Percentiles rank a stretch among this genome's conserved stretches.
These are phyloP conservation scores for Ascocoryne sarcoides DNA, from an alignment of 2,329 filamentous ascomycete species.

Conservation along the genomic window DNA sequence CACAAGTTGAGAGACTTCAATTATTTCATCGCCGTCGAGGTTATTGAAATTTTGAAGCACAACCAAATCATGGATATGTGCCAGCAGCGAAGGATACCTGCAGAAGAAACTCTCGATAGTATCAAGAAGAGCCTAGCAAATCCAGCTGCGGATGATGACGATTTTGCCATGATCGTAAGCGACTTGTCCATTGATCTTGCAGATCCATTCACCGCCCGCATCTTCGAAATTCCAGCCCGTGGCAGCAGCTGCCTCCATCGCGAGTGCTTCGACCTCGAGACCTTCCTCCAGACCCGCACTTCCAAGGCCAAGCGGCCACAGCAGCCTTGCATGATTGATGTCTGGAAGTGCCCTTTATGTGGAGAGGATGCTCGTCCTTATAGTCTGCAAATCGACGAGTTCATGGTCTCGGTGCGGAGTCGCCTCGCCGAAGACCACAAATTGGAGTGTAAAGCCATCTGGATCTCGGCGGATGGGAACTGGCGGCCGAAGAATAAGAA, in stretches of 20 bases:
- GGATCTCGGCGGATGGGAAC: slow-evolving; percentile 52
- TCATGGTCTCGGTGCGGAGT: slow-evolving; percentile 53
- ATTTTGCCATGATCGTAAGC: slow-evolving; percentile 49
- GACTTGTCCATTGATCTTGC: slow-evolving; percentile 53
- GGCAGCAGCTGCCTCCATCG: slow-evolving; percentile 62
- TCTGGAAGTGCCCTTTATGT: slow-evolving; percentile 86
- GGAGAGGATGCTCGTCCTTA: slow-evolving; percentile 65
- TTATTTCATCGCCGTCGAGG: slow-evolving; percentile 62
- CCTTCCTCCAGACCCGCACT: slow-evolving; percentile 61
- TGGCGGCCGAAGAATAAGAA: slow-evolving; percentile 48
- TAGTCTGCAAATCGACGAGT: slow-evolving; percentile 64
- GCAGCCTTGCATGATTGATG: slow-evolving; percentile 53
- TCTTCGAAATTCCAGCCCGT: slow-evolving; percentile 66
- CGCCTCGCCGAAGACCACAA: slow-evolving; percentile 41
- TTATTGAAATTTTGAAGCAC: slow-evolving; percentile 48
- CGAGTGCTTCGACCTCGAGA: slow-evolving; percentile 85
- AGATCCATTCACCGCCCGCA: slow-evolving; percentile 55
- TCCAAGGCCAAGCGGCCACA: slow-evolving; percentile 35
- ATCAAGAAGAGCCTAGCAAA: slow-evolving; percentile 46
- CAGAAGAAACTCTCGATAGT: slow-evolving; percentile 41
- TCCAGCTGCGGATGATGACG: slow-evolving; percentile 43
- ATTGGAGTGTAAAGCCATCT: slow-evolving; percentile 49
- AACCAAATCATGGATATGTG: slow-evolving; percentile 34
- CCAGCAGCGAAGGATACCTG: slow-evolving; percentile 33
- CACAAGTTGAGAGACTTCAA: slow-evolving; percentile 18